These are phyloP conservation scores for Thalassiosira gravida DNA, from an alignment of 352 stramenopile genomes.

Conservation along the genomic window DNA sequence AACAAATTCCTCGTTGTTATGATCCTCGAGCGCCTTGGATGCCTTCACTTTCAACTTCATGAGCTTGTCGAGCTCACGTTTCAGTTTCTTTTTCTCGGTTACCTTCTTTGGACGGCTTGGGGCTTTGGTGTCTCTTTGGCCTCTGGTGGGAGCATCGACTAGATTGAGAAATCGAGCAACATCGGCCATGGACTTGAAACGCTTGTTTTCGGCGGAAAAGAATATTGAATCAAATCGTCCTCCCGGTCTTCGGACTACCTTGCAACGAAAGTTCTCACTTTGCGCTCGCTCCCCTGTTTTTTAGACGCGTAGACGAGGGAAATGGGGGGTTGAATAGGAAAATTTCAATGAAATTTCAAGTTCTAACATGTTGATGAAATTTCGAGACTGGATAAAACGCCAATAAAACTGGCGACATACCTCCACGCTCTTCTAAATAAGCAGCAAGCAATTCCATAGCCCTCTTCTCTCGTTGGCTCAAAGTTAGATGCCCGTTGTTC, in stretches of 20 bases:
- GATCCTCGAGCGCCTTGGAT: conserved; percentile 71
- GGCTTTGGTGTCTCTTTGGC: conserved; percentile 13
- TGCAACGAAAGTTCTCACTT: conserved; percentile 47
- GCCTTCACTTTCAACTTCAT: conserved; percentile 65
- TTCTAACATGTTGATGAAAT: no score
- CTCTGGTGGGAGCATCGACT: conserved; percentile 30
- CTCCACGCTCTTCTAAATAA: conserved; percentile 79
- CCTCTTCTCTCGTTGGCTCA: conserved; percentile 72
- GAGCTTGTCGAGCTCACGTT: conserved; percentile 77
- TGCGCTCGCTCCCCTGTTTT: conserved; percentile 41
- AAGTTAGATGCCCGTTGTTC: conserved; percentile 46
- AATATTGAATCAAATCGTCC: conserved; percentile 76
- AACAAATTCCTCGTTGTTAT: conserved; percentile 64
- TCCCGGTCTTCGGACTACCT: conserved; percentile 49
- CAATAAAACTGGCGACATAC: no score
- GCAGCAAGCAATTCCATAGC: conserved; percentile 65
- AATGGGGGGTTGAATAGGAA: no score
- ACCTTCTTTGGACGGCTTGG: conserved; percentile 48
- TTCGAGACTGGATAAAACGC: no score
- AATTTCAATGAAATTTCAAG: no score
- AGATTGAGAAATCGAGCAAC: conserved; percentile 74
- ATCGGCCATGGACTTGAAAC: conserved; percentile 80
- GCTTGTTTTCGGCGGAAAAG: conserved; percentile 63
- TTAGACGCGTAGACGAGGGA: not conserved
- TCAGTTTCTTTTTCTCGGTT: conserved; percentile 72